Evolutionary conservation across 768 basidiomycete genomes (phyloP), one percentile per base, ranked within the genome.

Genomic region (Russula abietina): DNA sequence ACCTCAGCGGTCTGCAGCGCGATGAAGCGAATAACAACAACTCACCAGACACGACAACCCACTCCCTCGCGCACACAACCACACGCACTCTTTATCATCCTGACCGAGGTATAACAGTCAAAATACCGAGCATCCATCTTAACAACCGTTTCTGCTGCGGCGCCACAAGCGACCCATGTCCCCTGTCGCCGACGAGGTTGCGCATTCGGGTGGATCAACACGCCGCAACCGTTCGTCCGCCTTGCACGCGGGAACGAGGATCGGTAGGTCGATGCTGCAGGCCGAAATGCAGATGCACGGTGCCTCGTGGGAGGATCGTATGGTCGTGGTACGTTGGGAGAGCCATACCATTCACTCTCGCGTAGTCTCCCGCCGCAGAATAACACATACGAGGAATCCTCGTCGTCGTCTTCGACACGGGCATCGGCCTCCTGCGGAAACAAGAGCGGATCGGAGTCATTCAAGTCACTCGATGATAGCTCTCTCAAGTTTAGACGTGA

Each of bases 61-160:
- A 89, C 76, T 6, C 85, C 86, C 71, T 88, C 85, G 38, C 83
- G 79, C 43, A 83, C 71, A 67, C 87, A 89, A 16, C 87, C 86
- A 66, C 87, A 89, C 3, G 81, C 73, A 64, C 80, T 83, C 64
- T 75, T 76, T 60, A 80, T 75, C 71, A 82, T 80, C 71, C 79
- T 79, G 43, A 80, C 77, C 19, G 79, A 74, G 16, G 77, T 74
- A 14, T 74, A 66, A 38, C 78, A 73, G 65, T 83, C 82, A 70
- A 88, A 85, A 72, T 88, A 88, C 12, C 71, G 72, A 6, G 81
- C 68, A 61, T 86, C 82, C 67, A 89, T 75, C 2, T 77, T 74
- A 12, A 85, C 78, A 33, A 89, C 82, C 17, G 76, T 73, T n/a
- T 76, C 75, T 0, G 83, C 74, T 1, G 86, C 83, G 16, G 77